phyloP scores from a whole-genome alignment of 352 stramenopile genomes.

The Phytophthora colocasiae region DNA sequence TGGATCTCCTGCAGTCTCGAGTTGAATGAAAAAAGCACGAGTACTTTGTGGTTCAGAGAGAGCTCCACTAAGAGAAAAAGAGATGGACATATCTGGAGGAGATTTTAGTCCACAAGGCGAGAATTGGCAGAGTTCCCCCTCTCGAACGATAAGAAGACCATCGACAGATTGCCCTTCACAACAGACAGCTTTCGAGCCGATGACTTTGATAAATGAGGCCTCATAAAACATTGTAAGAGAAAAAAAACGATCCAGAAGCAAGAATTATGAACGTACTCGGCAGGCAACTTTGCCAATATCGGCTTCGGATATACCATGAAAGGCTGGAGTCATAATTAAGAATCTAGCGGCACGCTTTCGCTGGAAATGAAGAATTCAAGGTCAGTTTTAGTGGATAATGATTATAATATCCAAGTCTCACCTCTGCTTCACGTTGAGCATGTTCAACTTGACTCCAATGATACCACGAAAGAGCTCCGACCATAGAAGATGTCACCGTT shows the following conservation, averaged over 20 bases:
- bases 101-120: slow-evolving; percentile 43
- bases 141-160: slow-evolving; percentile 56
- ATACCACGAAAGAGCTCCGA: slow-evolving; percentile 45
- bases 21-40: slow-evolving; percentile 61
- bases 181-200: slow-evolving; percentile 62
- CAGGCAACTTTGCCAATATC: slow-evolving; percentile 43
- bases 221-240: slow-evolving; percentile 8
- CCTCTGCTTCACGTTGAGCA: slow-evolving; percentile 41
- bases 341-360: slow-evolving; percentile 44
- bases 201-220: slow-evolving; percentile 49
- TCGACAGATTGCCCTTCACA: slow-evolving; percentile 64
- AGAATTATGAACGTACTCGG: slow-evolving; percentile 28
- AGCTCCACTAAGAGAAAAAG: slow-evolving; percentile 58
- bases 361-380: slow-evolving; percentile 12
- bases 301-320: slow-evolving; percentile 35
- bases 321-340: slow-evolving; percentile 46
- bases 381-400: not conserved
- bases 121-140: slow-evolving; percentile 62
- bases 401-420: slow-evolving; percentile 1
- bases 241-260: not conserved
- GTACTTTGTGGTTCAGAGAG: slow-evolving; percentile 41
- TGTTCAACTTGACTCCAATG: slow-evolving; percentile 37
- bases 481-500: slow-evolving; percentile 26
- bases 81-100: slow-evolving; percentile 53
- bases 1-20: slow-evolving; percentile 57